Evolutionary conservation across 23 red algal species (phyloP).

Genomic region (Gracilaria gracilis): DNA sequence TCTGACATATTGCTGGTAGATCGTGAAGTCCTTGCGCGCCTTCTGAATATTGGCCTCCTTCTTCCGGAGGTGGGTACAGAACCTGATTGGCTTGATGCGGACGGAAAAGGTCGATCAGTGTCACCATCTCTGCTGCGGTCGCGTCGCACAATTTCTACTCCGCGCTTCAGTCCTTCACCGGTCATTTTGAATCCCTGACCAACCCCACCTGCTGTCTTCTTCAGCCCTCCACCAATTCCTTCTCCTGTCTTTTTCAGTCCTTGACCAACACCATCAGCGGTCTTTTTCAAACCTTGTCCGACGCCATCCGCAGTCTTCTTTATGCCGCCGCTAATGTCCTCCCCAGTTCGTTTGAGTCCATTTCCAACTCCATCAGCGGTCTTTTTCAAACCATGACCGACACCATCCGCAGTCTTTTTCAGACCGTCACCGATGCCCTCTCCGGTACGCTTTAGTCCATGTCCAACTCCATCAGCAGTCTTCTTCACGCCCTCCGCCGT

Average conservation of each 20-base stretch:
- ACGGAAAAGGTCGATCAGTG: slow-evolving; percentile 32
- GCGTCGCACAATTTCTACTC: slow-evolving; percentile 41
- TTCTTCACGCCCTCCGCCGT: slow-evolving; percentile 56
- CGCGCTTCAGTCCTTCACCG: slow-evolving; percentile 24
- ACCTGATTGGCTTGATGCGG: slow-evolving; percentile 40
- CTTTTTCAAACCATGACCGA: slow-evolving; percentile 55
- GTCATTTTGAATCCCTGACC: slow-evolving; percentile 26
- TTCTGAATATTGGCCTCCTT: slow-evolving; percentile 43
- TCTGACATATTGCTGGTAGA: slow-evolving; percentile 21
- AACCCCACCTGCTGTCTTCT: slow-evolving; percentile 39
- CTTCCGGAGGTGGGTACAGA: slow-evolving; percentile 8
- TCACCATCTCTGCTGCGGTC: slow-evolving; percentile 28
- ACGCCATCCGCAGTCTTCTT: slow-evolving; percentile 48
- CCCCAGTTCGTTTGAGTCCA: slow-evolving; percentile 41
- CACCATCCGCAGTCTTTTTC: slow-evolving; percentile 50
- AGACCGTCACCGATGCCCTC: slow-evolving; percentile 29
- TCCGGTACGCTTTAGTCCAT: slow-evolving; percentile 37
- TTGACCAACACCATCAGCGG: slow-evolving; percentile 37
- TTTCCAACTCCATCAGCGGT: slow-evolving; percentile 39
- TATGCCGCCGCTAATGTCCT: slow-evolving; percentile 38
- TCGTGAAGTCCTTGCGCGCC: slow-evolving; percentile 32
- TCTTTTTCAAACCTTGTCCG: slow-evolving; percentile 46
- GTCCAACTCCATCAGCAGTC: slow-evolving; percentile 49
- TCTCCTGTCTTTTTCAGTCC: slow-evolving; percentile 41
- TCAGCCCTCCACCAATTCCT: slow-evolving; percentile 21